Evolutionary conservation across 768 basidiomycete species (phyloP).

Genomic region (Imleria badia): DNA sequence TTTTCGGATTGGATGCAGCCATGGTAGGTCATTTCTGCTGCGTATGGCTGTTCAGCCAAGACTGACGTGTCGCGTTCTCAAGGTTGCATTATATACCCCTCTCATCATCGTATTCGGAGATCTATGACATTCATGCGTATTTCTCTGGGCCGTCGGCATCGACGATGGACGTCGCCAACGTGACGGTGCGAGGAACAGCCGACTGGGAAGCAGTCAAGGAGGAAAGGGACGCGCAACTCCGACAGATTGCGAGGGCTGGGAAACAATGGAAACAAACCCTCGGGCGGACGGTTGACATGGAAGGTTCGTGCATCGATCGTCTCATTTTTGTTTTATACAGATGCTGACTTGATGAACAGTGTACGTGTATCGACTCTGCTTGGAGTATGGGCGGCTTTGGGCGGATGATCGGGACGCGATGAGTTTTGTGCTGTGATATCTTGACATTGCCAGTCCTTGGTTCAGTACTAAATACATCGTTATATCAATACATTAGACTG

Average conservation of each 20-base stretch:
- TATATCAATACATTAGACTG: too few relatives aligned
- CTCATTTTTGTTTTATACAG: not conserved
- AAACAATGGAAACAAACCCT: slow-evolving; percentile 88
- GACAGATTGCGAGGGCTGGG: slow-evolving; percentile 88
- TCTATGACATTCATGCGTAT: slow-evolving; percentile 92
- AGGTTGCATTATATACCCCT: slow-evolving; percentile 97
- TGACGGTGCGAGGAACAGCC: slow-evolving; percentile 37
- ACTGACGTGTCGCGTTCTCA: not conserved
- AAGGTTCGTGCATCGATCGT: slow-evolving; percentile 54
- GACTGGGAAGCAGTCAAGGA: slow-evolving; percentile 32
- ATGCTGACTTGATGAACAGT: slow-evolving; percentile 39
- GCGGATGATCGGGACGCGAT: slow-evolving; percentile 82
- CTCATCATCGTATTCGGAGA: slow-evolving; percentile 81
- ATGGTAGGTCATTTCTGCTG: slow-evolving; percentile 67
- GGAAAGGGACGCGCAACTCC: slow-evolving; percentile 71
- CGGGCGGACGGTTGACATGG: slow-evolving; percentile 86
- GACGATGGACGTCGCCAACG: slow-evolving; percentile 53
- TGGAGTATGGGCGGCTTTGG: slow-evolving; percentile 87
- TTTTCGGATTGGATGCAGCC: slow-evolving; percentile 92
- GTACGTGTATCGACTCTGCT: slow-evolving; percentile 82
- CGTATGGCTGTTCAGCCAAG: too few relatives aligned
- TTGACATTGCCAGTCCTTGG: too few relatives aligned
- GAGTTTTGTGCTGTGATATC: slow-evolving; percentile 36
- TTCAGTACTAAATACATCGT: too few relatives aligned
- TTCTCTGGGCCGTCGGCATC: slow-evolving; percentile 82